These are phyloP conservation scores for Aspergillus sp. DNA, from an alignment of 2,329 filamentous ascomycete genomes.

Conservation along the genomic window DNA sequence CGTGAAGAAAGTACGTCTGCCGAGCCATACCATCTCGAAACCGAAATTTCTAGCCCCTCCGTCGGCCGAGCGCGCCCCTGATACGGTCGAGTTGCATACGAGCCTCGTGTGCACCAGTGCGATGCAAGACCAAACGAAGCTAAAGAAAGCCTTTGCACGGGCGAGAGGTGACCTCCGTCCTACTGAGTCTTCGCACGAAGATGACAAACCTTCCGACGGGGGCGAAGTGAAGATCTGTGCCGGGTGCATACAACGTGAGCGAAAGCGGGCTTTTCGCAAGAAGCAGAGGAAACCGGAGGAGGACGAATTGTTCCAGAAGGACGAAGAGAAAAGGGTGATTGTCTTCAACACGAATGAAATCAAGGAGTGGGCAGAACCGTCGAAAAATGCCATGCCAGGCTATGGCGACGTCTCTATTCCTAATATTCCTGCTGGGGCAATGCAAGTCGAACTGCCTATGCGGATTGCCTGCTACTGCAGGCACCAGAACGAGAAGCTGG, in stretches of 20 bases:
- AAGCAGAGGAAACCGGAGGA: constrained; percentile 92
- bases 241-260: constrained; percentile 88
- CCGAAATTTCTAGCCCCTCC: constrained; percentile 83
- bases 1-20: constrained; percentile 79
- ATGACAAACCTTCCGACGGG: constrained; percentile 75
- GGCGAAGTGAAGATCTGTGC: constrained; percentile 91
- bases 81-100: constrained; percentile 76
- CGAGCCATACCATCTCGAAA: constrained; percentile 88
- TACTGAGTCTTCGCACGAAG: constrained; percentile 57
- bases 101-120: constrained; percentile 90
- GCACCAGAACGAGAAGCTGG: constrained; percentile 89
- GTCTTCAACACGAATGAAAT: constrained; percentile 90
- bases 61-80: constrained; percentile 61
- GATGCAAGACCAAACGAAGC: constrained; percentile 70
- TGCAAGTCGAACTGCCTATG: constrained; percentile 86
- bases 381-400: constrained; percentile 52
- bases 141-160: constrained; percentile 64
- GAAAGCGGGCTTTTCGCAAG: constrained; percentile 86
- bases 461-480: constrained; percentile 96
- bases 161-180: constrained; percentile 47
- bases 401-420: constrained; percentile 33
- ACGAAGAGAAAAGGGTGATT: constrained; percentile 77
- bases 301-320: constrained; percentile 79
- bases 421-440: constrained; percentile 54
- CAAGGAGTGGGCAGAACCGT: constrained; percentile 73